Conservation (phyloP, 441 rosid genomes). For the Aquilaria agallochum region DNA sequence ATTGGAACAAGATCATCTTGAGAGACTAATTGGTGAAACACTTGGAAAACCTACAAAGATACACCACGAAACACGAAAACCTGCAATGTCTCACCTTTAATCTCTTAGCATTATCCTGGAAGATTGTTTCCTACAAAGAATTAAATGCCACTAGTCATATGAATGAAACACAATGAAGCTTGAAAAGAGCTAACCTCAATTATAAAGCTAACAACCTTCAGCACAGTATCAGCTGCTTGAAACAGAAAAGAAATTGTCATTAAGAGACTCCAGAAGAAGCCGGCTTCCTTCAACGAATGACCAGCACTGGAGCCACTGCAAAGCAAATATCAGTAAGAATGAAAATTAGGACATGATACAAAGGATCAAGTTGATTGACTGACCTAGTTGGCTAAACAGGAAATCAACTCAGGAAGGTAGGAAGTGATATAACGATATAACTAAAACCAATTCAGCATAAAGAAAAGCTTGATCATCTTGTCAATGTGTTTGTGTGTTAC, state of each 20-base stretch:
- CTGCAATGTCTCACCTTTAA: slow-evolving; percentile 46
- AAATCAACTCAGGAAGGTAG: neutral
- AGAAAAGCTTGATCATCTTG: too few species aligned
- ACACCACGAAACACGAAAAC: neutral
- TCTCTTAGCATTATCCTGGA: slow-evolving; percentile 45
- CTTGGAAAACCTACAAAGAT: neutral
- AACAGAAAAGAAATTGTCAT: slow-evolving; percentile 82
- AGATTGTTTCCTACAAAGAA: slow-evolving; percentile 72
- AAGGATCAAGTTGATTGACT: too few species aligned
- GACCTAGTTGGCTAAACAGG: too few species aligned
- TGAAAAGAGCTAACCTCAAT: slow-evolving; percentile 10
- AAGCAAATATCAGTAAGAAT: slow-evolving; percentile 15
- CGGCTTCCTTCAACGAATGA: slow-evolving; percentile 63
- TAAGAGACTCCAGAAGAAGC: slow-evolving; percentile 88
- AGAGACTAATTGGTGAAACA: neutral
- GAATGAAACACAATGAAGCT: slow-evolving; percentile 13
- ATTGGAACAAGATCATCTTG: slow-evolving; percentile 13
- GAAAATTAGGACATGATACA: too few species aligned
- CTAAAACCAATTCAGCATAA: too few species aligned
- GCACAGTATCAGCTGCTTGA: slow-evolving; percentile 91
- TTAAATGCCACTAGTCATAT: slow-evolving; percentile 16
- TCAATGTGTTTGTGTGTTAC: too few species aligned
- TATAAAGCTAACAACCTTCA: slow-evolving; percentile 58
- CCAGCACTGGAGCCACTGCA: slow-evolving; percentile 78
- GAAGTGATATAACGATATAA: neutral